Percentiles rank a stretch among this genome's conserved stretches.
Conservation (phyloP, 441 rosid species). For the Gossypium lobatum region DNA sequence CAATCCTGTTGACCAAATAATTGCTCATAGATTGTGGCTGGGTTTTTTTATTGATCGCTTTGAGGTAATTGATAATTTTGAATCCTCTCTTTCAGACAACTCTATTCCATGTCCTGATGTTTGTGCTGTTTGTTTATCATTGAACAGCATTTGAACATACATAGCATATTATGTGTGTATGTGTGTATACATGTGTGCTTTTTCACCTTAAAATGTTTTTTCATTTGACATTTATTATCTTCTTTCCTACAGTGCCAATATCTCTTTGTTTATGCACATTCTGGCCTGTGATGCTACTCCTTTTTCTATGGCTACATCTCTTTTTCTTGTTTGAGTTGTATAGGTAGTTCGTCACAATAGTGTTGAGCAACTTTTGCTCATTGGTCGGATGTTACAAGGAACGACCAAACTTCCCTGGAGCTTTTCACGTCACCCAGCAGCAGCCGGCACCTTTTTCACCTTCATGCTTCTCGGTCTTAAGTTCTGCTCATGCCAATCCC, state of each 20-base stretch:
- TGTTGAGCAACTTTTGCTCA: constrained; percentile 89
- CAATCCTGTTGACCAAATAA: constrained; percentile 85
- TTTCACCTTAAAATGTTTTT: background rate
- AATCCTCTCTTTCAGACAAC: background rate
- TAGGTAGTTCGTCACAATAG: constrained; percentile 92
- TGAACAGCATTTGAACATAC: background rate
- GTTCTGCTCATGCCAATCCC: constrained; percentile 82
- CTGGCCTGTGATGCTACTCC: constrained; percentile 7
- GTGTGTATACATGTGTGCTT: background rate
- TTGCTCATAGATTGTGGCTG: constrained; percentile 95
- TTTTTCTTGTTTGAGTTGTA: constrained; percentile 21
- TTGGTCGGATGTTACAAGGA: constrained; percentile 92
- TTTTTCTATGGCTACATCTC: constrained; percentile 9
- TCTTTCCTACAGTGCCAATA: background rate
- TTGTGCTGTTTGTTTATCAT: constrained; percentile 5
- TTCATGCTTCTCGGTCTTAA: constrained; percentile 96
- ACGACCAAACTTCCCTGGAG: constrained; percentile 80
- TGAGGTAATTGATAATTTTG: constrained; percentile 49
- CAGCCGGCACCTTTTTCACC: constrained; percentile 93
- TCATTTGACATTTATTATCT: background rate
- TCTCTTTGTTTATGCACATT: background rate
- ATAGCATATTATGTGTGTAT: background rate
- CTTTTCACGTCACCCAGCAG: constrained; percentile 96
- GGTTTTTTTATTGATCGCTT: constrained; percentile 96
- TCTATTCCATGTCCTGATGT: background rate